phyloP scores from a whole-genome alignment of 1,284 basidiomycete species.

The Porodaedalea pini region DNA sequence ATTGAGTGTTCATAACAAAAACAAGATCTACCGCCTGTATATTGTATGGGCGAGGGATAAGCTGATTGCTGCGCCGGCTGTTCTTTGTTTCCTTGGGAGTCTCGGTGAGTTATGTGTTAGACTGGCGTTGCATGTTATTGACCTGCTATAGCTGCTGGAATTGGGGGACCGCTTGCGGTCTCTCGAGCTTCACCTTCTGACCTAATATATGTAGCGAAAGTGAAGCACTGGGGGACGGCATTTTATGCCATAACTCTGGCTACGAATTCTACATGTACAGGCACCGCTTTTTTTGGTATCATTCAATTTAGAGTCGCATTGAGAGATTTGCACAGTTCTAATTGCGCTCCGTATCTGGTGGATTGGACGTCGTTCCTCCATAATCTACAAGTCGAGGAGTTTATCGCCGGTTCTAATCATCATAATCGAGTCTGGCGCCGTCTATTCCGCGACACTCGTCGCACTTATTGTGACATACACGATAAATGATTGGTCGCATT shows the following conservation, averaged over 20 bases:
- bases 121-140: neutral
- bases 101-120: neutral
- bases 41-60: slow-evolving; percentile 11
- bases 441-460: slow-evolving; percentile 21
- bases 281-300: neutral
- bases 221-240: slow-evolving; percentile 11
- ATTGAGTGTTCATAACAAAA: neutral
- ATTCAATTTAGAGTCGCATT: neutral
- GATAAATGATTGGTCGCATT: slow-evolving; percentile 12
- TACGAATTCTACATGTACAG: slow-evolving; percentile 13
- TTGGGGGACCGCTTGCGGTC: neutral
- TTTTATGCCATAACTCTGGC: slow-evolving; percentile 14
- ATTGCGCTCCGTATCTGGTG: slow-evolving; percentile 14
- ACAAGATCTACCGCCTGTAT: slow-evolving; percentile 12
- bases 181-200: neutral
- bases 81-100: slow-evolving; percentile 12
- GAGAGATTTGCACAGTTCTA: neutral
- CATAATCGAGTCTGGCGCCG: slow-evolving; percentile 21
- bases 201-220: slow-evolving; percentile 8
- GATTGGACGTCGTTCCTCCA: neutral
- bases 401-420: slow-evolving; percentile 16
- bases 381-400: neutral
- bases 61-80: neutral
- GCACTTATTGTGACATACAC: slow-evolving; percentile 17
- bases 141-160: slow-evolving; percentile 9